These are phyloP conservation scores for Corymbia maculata DNA, from an alignment of 345 rosid species.

Conservation along the genomic window DNA sequence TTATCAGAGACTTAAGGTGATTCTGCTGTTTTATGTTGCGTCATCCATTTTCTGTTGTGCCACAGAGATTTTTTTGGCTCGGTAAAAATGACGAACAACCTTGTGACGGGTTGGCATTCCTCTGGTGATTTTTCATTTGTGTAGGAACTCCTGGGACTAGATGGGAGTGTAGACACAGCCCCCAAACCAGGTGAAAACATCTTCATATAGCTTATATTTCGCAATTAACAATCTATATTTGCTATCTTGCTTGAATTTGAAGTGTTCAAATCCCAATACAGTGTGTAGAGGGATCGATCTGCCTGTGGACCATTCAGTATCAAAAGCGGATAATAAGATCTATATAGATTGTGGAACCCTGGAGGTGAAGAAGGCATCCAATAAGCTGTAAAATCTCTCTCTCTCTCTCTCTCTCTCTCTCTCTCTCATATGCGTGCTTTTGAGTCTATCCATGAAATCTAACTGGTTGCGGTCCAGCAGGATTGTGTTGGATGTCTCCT, in stretches of 20 bases:
- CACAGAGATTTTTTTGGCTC: not conserved
- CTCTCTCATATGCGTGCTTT: not conserved
- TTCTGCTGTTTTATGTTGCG: not conserved
- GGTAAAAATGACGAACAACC: not conserved
- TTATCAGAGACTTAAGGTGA: conserved; percentile 74
- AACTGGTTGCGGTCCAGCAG: conserved; percentile 7
- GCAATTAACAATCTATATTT: not conserved
- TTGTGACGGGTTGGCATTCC: not conserved
- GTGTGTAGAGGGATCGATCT: conserved; percentile 40
- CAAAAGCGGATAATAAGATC: conserved; percentile 38
- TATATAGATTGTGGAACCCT: conserved; percentile 22
- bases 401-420: not conserved
- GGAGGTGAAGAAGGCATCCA: conserved; percentile 25
- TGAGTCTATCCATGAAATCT: not conserved
- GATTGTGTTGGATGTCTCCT: conserved; percentile 64
- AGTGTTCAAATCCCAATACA: conserved; percentile 21
- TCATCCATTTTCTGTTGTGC: not conserved
- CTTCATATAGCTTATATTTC: not conserved
- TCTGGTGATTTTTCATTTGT: not conserved
- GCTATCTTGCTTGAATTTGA: not conserved
- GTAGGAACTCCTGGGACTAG: conserved; percentile 51
- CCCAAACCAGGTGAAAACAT: conserved; percentile 42
- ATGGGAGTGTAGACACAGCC: conserved; percentile 18
- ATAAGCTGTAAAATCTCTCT: conserved; percentile 40
- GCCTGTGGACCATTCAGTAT: conserved; percentile 36